Percentiles rank a stretch among this genome's conserved stretches.
Conservation (phyloP, 768 basidiomycete genomes). For the Russula abietina region DNA sequence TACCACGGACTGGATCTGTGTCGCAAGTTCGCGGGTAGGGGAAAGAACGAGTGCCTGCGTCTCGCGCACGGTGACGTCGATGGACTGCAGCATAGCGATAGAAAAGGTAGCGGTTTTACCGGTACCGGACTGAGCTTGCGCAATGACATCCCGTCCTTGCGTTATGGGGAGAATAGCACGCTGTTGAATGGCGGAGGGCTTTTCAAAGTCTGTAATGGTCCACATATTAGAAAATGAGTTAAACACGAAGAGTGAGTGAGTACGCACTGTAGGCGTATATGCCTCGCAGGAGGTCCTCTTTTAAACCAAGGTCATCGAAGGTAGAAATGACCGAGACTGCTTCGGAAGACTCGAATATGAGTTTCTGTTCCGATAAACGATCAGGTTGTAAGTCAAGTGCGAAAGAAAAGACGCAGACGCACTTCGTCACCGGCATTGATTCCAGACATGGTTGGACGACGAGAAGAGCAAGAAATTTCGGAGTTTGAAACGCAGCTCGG, state of each 20-base stretch:
- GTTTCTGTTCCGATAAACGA: conserved; percentile 49
- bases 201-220: conserved; percentile 70
- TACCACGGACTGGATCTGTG: conserved; percentile 97
- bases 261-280: conserved; percentile 93
- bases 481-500: conserved; percentile 16
- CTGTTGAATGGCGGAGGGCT: conserved; percentile 97
- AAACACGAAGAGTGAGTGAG: conserved; percentile 1
- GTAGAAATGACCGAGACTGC: conserved; percentile 84
- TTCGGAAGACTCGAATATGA: conserved; percentile 93
- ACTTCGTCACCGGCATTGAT: conserved; percentile 86
- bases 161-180: conserved; percentile 95
- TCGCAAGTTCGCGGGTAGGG: conserved; percentile 96
- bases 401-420: conserved; percentile 34
- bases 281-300: conserved; percentile 92
- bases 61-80: conserved; percentile 91
- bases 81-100: conserved; percentile 95
- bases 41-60: conserved; percentile 95
- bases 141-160: conserved; percentile 95
- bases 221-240: conserved; percentile 8
- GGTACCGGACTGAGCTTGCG: conserved; percentile 97
- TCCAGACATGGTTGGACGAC: conserved; percentile 54
- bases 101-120: conserved; percentile 99
- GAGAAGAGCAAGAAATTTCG: not conserved
- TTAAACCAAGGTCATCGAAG: conserved; percentile 85
- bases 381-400: not conserved